Evolutionary conservation across 2,329 filamentous ascomycete genomes (phyloP).

Genomic region (Trichoderma lentiforme): DNA sequence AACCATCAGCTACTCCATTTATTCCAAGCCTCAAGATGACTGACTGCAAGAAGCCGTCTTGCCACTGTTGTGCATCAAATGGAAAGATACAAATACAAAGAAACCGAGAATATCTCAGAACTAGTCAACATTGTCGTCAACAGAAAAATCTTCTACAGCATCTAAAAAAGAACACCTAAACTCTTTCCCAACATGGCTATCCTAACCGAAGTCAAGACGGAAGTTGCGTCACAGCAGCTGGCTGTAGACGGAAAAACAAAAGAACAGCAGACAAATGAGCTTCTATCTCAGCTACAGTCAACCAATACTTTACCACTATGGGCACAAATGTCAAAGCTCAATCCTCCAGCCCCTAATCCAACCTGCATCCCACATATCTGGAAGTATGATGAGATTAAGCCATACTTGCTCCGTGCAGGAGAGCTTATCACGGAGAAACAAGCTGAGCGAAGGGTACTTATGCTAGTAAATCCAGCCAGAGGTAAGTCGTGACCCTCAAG

Average conservation of each 20-base stretch:
- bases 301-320: slow-evolving; percentile 39
- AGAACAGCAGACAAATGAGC: neutral
- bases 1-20: neutral
- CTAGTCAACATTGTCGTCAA: neutral
- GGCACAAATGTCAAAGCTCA: slow-evolving; percentile 46
- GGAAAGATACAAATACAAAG: neutral
- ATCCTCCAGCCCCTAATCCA: slow-evolving; percentile 46
- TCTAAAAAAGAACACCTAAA: neutral
- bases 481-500: slow-evolving; percentile 45
- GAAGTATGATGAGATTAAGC: slow-evolving; percentile 36
- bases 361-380: slow-evolving; percentile 39
- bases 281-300: neutral
- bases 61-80: neutral
- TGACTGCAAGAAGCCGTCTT: neutral
- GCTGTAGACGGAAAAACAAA: neutral
- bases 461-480: slow-evolving; percentile 39
- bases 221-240: neutral
- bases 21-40: neutral
- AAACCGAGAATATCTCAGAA: neutral
- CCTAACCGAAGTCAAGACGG: neutral
- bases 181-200: neutral
- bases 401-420: slow-evolving; percentile 35
- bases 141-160: neutral
- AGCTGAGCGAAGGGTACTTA: slow-evolving; percentile 41
- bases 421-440: slow-evolving; percentile 37